Base-by-base conservation (phyloP, 768 basidiomycete species). In the Hygrophoropsis aurantiaca region DNA sequence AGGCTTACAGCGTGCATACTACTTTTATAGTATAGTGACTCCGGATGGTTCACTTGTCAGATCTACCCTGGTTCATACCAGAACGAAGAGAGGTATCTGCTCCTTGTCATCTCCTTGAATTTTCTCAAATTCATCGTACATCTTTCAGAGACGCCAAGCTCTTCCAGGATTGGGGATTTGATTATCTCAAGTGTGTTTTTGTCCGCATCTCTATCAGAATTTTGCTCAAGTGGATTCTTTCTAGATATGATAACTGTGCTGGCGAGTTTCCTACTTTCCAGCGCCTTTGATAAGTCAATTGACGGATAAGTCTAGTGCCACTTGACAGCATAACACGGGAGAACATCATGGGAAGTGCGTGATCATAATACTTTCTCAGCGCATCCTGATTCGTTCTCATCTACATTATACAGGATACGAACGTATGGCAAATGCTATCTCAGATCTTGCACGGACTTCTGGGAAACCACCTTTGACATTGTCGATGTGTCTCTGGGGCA, bases 401-500 rank as follows among this genome's bases (percentile, higher is more conserved):
- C 23, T 23, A 10, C 25, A n/a, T 37, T 10, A 19, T 45, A 4
- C 51, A 85, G 83, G 81, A 49, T 85, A 74, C 49, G 70, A 74
- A 36, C 75, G 76, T 33, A 85, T 86, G 81, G 69, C 81, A 9
- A 62, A 76, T 32, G 83, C 84, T 25, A 80, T 86, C 47, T 58
- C 63, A 3, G 66, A 74, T 33, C 66, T 82, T 11, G 70, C 79
- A 23, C 58, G 72, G 50, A 55, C 60, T 5, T 73, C 77, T 4
- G 76, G 77, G 1, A 80, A 74, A 42, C 70, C 78, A 0, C 80
- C 84, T 3, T 58, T 86, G 21, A 60, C 82, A 32, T 72, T 81
- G 50, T 84, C 83, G 15, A 58, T 86, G 15, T 86, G 84, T 59
- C 74, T 85, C 55, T 86, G 84, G 84, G 84, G 84, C 38, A 66